A percentile compares a stretch with the other conserved stretches of the same genome.
Conservation (phyloP, 108 stramenopile species). For the Nitzschia palea region DNA sequence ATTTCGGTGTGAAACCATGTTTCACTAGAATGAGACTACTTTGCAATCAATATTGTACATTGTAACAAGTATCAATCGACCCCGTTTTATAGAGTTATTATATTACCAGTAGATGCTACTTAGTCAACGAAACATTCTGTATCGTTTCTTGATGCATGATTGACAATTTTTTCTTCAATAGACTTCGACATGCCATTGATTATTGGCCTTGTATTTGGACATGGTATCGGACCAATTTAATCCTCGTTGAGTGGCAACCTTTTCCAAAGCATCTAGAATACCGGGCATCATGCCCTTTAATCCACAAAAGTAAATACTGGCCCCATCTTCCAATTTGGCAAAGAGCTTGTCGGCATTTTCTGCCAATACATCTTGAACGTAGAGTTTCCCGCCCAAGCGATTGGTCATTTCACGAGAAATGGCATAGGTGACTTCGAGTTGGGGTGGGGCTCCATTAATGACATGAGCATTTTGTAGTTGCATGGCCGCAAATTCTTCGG, state of each 20-base stretch:
- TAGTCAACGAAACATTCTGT: no score
- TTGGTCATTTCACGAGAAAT: constrained; percentile 84
- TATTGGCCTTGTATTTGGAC: constrained; percentile 57
- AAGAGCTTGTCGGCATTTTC: constrained; percentile 70
- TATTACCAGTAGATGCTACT: no score
- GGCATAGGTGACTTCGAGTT: constrained; percentile 68
- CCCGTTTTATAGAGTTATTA: no score
- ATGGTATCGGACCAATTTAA: constrained; percentile 64
- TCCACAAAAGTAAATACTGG: constrained; percentile 86
- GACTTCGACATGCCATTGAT: constrained; percentile 87
- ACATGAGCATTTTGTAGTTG: constrained; percentile 40
- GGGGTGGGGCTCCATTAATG: not conserved
- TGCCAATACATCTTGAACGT: constrained; percentile 79
- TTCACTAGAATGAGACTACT: no score
- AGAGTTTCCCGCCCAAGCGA: constrained; percentile 71
- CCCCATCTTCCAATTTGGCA: constrained; percentile 63
- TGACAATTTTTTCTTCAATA: constrained; percentile 50
- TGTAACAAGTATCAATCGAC: no score
- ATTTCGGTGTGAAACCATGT: no score
- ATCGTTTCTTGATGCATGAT: no score
- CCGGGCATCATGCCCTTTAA: constrained; percentile 93
- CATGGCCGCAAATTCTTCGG: constrained; percentile 78
- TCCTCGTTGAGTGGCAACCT: constrained; percentile 54
- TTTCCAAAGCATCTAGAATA: constrained; percentile 73
- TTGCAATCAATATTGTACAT: no score